phyloP scores from a whole-genome alignment of 2,329 filamentous ascomycete species.

The Phoma sp. region DNA sequence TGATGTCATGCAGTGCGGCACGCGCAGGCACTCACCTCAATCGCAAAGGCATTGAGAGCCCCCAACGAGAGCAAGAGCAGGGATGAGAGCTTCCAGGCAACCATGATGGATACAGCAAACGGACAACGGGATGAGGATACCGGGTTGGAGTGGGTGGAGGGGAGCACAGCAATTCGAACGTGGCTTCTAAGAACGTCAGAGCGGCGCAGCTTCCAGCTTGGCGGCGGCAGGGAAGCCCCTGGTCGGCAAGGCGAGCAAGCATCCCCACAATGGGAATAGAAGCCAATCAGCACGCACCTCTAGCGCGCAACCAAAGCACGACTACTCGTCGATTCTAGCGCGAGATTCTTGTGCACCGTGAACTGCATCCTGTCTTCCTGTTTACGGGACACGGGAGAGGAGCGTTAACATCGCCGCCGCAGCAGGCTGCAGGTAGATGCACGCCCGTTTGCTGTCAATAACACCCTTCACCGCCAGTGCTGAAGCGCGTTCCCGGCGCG shows the following conservation, averaged over 20 bases:
- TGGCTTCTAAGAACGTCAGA: constrained; percentile 36
- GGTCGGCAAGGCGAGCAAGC: constrained; percentile 22
- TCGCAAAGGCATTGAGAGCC: constrained; percentile 69
- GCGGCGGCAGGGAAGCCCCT: constrained; percentile 19
- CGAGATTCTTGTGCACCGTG: constrained; percentile 7
- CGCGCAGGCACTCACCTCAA: constrained; percentile 60
- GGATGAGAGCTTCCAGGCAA: constrained; percentile 74
- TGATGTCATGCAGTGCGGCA: constrained; percentile 46
- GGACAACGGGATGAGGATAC: constrained; percentile 16
- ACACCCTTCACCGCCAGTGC: constrained; percentile 20
- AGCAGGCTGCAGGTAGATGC: constrained; percentile 11
- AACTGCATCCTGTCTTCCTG: constrained; percentile 11
- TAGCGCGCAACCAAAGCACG: constrained; percentile 8
- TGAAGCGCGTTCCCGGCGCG: constrained; percentile 10
- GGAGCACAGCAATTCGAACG: constrained; percentile 36
- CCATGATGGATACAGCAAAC: constrained; percentile 62
- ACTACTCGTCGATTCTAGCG: constrained; percentile 8
- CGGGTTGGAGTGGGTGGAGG: constrained; percentile 11
- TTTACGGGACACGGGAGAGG: constrained; percentile 7
- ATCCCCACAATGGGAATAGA: constrained; percentile 3
- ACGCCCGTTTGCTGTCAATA: constrained; percentile 16
- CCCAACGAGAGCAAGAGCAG: constrained; percentile 75
- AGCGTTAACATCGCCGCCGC: constrained; percentile 13
- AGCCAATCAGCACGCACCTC: constrained; percentile 11
- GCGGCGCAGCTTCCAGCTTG: constrained; percentile 24